phyloP scores from a whole-genome alignment of 257 asterid species.

The Solanum ossicruentum region DNA sequence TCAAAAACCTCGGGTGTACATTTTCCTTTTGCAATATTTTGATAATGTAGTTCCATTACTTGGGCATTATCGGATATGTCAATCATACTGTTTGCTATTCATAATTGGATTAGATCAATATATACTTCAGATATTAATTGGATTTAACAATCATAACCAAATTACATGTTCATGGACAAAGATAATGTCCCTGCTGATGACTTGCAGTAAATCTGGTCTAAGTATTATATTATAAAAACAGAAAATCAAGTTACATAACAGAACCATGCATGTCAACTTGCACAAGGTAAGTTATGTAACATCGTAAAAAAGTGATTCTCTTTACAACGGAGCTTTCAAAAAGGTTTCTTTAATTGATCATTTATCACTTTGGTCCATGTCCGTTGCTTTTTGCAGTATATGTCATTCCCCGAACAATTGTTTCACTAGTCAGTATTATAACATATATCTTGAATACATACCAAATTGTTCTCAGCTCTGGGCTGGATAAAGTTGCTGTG shows the following conservation, averaged over 20 bases:
- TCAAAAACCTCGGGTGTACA: not conserved
- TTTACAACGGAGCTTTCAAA: not conserved
- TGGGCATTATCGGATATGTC: not conserved
- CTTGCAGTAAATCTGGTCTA: not conserved
- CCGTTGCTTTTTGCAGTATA: not conserved
- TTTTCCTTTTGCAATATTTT: not conserved
- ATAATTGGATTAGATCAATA: not conserved
- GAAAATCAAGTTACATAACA: not conserved
- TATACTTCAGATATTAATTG: not conserved
- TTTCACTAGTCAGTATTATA: not conserved
- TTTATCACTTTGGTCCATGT: not conserved
- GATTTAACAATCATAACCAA: not conserved
- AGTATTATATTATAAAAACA: not conserved
- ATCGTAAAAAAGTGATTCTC: not conserved
- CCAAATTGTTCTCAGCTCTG: not conserved
- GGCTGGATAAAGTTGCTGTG: not conserved
- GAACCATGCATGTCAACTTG: not conserved
- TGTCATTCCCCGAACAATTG: not conserved
- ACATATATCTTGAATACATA: not conserved
- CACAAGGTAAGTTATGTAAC: not conserved
- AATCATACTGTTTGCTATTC: not conserved
- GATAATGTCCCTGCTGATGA: not conserved
- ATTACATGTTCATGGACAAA: not conserved
- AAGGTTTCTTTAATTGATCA: not conserved
- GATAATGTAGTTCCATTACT: not conserved